Percentiles rank a stretch among this genome's conserved stretches.
These are phyloP conservation scores for Macaranga tanarius DNA, from an alignment of 441 rosid genomes.

Conservation along the genomic window DNA sequence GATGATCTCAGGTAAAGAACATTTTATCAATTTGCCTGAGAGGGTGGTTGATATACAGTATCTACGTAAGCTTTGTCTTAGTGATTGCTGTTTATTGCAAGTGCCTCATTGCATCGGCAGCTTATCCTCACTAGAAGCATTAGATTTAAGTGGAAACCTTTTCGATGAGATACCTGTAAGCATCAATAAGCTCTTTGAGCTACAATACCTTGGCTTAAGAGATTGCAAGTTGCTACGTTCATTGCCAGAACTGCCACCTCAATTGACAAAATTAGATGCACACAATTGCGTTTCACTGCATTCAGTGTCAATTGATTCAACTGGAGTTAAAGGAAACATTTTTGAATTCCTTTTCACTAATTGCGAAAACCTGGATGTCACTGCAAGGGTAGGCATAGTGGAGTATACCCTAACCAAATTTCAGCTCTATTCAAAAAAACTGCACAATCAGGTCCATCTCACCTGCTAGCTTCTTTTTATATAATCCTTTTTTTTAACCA, in stretches of 20 bases:
- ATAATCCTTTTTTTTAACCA: no score
- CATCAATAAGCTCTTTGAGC: slow-evolving; percentile 8
- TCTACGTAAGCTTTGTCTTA: not conserved
- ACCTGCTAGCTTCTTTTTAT: no score
- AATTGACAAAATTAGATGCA: not conserved
- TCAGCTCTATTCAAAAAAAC: not conserved
- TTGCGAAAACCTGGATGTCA: slow-evolving; percentile 6
- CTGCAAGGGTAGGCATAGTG: not conserved
- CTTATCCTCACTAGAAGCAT: slow-evolving; percentile 1
- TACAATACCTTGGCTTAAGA: slow-evolving; percentile 5
- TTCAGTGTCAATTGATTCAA: not conserved
- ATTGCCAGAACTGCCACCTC: slow-evolving; percentile 12
- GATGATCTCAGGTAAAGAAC: not conserved
- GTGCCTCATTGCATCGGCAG: not conserved
- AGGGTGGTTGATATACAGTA: no score
- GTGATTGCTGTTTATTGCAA: not conserved
- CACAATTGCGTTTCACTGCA: slow-evolving; percentile 4
- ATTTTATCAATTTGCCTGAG: no score
- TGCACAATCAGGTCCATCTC: no score
- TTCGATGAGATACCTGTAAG: slow-evolving; percentile 10
- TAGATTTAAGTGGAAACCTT: not conserved
- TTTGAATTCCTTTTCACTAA: slow-evolving; percentile 1
- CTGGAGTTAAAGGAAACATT: not conserved
- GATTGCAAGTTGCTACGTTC: slow-evolving; percentile 5
- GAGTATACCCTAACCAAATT: not conserved